Base-by-base conservation (phyloP, 2,329 filamentous ascomycete genomes). In the Arthroderma sp. region DNA sequence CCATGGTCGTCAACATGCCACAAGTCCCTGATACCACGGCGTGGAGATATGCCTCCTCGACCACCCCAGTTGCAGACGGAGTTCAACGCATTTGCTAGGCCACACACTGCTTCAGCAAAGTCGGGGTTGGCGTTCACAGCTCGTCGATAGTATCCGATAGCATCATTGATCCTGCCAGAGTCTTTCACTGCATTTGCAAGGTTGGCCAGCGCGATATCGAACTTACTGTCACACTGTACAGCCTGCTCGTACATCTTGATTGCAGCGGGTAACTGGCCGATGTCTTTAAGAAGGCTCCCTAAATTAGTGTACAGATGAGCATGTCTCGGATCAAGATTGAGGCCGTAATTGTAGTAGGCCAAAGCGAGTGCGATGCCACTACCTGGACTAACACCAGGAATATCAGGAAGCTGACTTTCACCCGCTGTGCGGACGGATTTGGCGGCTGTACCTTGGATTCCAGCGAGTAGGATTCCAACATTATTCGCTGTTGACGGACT, bases 401-500 rank as follows among this genome's bases (percentile, higher is more conserved):
- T 84, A 13, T 73, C 74, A 11, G 74, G 75, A 19, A 76, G 67
- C 25, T 74, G 61, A 72, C 64, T 68, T 62, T 73, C 70, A 6
- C 67, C 68, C 53, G 66, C 66, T 2, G 67, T 62, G 11, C 66
- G 66, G 60, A 71, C 59, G 54, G 66, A 63, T 57, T 74, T 77
- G 7, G 73, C 71, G 2, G 73, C 72, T 25, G 77, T 77, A 64
- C 95, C 90, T 67, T 95, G 93, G 19, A 97, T 87, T 58, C 93
- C 88, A 4, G 93, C 93, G n/a, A 98, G 81, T 28, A 98, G 78
- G 57, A 98, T 98, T 2, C 93, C 93, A 11, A 98, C 91, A 68
- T 98, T 98, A 69, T 98, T 98, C 0, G 93, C 93, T 0, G 93
- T 98, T 0, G 93, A 98, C 1, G 93, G 93, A 65, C 93, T 97